Evolutionary conservation across 1,139 yeast species (phyloP), one percentile per base, ranked within the genome.

Genomic region (Taphrina flavorubra): DNA sequence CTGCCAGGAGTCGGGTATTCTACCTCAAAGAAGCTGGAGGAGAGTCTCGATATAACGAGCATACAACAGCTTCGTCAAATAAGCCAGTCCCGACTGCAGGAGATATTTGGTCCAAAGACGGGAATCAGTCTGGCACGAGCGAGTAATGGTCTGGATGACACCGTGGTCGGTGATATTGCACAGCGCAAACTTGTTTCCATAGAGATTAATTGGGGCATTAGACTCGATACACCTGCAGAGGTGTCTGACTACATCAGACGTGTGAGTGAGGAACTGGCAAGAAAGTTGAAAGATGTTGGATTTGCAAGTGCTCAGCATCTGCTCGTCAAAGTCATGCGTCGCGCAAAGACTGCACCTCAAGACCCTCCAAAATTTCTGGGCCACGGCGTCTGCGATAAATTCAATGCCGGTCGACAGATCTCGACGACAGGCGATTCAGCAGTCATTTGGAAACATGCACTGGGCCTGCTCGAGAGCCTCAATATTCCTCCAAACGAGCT

Each of bases 201-300:
- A 11, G 98, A 94, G 76, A 89, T 94, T 44, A 90, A 92, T 72
- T 94, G 91, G 87, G 98, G 97, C 0, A 89, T 94, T 0, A 77
- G 98, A 65, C 89, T 92, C 71, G 84, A 85, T 39, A 80, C 79
- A 0, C 81, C 83, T 34, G 77, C 78, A 0, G 90, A 92, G 73
- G 84, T 88, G 36, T 92, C 88, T 70, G 75, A 71, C 3, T 94
- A 94, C 75, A 76, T 90, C 20, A 79, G 81, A 61, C 79, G 85
- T 47, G 78, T 92, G 64, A 81, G 88, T 0, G 78, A 79, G 44
- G 97, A 92, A 74, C 76, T 94, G 68, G 79, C 83, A 68, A 72
- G 78, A 0, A 80, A 96, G 69, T 76, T 91, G 65, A 72, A 78
- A 1, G 80, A 81, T 11, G 74, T 85, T 14, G 80, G 82, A 0